Evolutionary conservation across 1,284 basidiomycete species (phyloP).

Genomic region (Trichosporon coremiiforme): DNA sequence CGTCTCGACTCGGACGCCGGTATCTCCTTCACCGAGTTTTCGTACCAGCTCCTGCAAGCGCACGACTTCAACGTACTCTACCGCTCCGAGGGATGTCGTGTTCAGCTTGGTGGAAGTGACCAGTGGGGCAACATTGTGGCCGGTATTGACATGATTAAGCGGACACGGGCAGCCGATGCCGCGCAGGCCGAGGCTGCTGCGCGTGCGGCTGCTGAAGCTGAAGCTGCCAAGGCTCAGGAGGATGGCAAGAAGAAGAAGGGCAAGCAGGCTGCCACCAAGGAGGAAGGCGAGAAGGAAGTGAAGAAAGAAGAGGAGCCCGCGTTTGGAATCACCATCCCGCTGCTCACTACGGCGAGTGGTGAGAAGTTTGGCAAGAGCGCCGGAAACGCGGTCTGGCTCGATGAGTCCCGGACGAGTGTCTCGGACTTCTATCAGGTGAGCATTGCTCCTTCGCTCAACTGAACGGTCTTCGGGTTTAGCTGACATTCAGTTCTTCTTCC

Average conservation of each 20-base stretch:
- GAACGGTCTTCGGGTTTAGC: neutral
- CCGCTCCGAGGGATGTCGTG: conserved; percentile 66
- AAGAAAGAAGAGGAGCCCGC: conserved; percentile 59
- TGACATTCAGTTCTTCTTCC: conserved; percentile 78
- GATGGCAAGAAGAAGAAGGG: conserved; percentile 27
- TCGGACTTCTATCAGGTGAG: conserved; percentile 88
- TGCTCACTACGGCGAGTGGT: conserved; percentile 85
- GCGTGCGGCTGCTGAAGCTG: neutral
- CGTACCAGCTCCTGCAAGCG: conserved; percentile 95
- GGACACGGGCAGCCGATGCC: conserved; percentile 44
- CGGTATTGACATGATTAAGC: conserved; percentile 83
- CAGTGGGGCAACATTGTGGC: conserved; percentile 99
- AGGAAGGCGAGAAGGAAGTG: conserved; percentile 26
- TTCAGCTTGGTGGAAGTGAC: conserved; percentile 95
- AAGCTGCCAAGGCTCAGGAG: conserved; percentile 32
- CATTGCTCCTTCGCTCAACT: conserved; percentile 42
- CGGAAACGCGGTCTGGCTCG: conserved; percentile 93
- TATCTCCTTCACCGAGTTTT: conserved; percentile 96
- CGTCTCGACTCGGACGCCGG: conserved; percentile 69
- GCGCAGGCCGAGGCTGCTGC: conserved; percentile 22
- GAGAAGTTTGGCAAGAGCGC: conserved; percentile 98
- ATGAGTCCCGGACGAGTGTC: conserved; percentile 71
- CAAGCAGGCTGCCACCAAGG: conserved; percentile 16
- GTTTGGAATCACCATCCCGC: conserved; percentile 87
- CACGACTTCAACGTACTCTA: conserved; percentile 89